Conservation (phyloP, 228 moss, liverwort and hornwort genomes). For the Sphagnum fallax region DNA sequence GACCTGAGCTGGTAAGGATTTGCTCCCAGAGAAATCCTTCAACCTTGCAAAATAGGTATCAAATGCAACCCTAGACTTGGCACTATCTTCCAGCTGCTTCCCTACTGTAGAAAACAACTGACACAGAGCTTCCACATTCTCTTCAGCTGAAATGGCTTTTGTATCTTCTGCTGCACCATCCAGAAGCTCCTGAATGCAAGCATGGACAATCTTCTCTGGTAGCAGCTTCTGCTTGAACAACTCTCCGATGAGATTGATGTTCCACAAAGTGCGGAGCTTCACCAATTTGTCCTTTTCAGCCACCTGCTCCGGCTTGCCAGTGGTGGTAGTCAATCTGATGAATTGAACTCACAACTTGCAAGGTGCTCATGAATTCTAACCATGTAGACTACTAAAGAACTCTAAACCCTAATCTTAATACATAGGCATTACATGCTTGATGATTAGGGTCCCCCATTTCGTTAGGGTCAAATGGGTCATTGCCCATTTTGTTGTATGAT, state of each 20-base stretch:
- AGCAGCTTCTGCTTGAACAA: conserved; percentile 59
- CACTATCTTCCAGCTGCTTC: conserved; percentile 31
- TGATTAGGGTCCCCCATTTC: no score
- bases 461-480: no score
- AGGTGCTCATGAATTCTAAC: no score
- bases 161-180: conserved; percentile 22
- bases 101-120: conserved; percentile 45
- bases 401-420: no score
- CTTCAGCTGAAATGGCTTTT: conserved; percentile 36
- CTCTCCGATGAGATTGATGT: conserved; percentile 52
- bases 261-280: conserved; percentile 45
- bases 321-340: conserved; percentile 42
- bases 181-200: conserved; percentile 44
- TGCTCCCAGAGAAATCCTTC: conserved; percentile 9
- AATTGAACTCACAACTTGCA: background rate
- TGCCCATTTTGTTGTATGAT: no score
- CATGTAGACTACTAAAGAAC: no score
- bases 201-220: conserved; percentile 44
- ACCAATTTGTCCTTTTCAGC: conserved; percentile 43
- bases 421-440: no score
- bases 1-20: conserved; percentile 25
- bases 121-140: conserved; percentile 51
- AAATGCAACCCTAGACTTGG: conserved; percentile 17
- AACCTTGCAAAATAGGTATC: conserved; percentile 30
- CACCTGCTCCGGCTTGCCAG: conserved; percentile 27